These are phyloP conservation scores for Phlebiopsis flavidoalba DNA, from an alignment of 768 basidiomycete genomes.

Conservation along the genomic window DNA sequence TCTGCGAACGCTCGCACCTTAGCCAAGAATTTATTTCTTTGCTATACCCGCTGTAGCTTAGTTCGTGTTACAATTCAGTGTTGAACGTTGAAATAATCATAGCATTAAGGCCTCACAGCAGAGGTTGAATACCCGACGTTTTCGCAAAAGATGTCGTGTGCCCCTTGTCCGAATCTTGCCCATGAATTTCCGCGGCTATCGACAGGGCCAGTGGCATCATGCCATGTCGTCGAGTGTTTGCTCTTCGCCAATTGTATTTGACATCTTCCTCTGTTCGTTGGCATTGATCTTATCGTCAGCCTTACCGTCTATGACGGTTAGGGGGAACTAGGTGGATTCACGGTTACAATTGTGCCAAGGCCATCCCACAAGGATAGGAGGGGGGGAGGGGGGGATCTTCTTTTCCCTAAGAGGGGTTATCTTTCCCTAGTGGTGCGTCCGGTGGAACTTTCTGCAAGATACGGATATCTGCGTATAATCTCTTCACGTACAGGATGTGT, in stretches of 20 bases:
- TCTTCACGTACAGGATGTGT: slow-evolving; percentile 74
- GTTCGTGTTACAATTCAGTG: too few species aligned
- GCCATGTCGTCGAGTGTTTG: slow-evolving; percentile 63
- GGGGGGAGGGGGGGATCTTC: slow-evolving; percentile 76
- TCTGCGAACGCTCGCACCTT: slow-evolving; percentile 50
- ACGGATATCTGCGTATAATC: slow-evolving; percentile 70
- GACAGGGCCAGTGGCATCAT: slow-evolving; percentile 88
- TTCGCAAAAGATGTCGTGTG: slow-evolving; percentile 57
- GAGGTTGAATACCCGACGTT: slow-evolving; percentile 93
- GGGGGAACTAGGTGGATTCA: slow-evolving; percentile 20
- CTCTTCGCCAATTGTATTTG: slow-evolving; percentile 17
- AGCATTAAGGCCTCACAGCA: slow-evolving; percentile 51
- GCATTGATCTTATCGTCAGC: neutral
- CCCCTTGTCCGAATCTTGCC: slow-evolving; percentile 61
- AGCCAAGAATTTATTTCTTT: slow-evolving; percentile 90
- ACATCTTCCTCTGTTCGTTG: neutral
- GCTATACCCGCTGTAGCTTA: slow-evolving; percentile 77
- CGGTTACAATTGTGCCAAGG: slow-evolving; percentile 59
- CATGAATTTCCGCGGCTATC: slow-evolving; percentile 86
- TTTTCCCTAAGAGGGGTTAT: slow-evolving; percentile 72
- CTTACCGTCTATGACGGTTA: slow-evolving; percentile 7
- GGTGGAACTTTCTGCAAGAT: slow-evolving; percentile 67
- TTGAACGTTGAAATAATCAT: neutral
- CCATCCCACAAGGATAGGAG: slow-evolving; percentile 56
- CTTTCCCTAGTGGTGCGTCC: slow-evolving; percentile 63